phyloP scores from a whole-genome alignment of 2,329 filamentous ascomycete species.

The Cercospora janseana region DNA sequence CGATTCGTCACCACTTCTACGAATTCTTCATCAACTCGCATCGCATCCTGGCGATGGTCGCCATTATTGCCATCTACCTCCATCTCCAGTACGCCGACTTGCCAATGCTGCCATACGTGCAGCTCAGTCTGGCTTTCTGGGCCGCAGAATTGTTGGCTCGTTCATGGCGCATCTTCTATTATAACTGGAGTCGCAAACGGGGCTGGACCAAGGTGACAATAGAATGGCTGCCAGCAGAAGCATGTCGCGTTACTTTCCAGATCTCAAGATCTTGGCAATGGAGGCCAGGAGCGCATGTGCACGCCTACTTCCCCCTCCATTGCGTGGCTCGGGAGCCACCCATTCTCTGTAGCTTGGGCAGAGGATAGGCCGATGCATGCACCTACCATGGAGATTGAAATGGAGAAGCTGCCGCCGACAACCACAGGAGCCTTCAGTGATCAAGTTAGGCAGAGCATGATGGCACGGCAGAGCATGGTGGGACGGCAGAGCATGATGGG shows the following conservation, averaged over 20 bases:
- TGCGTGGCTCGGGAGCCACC: conserved; percentile 46
- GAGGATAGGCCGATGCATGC: conserved; percentile 48
- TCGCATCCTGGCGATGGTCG: conserved; percentile 68
- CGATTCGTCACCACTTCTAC: conserved; percentile 74
- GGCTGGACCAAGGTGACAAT: conserved; percentile 54
- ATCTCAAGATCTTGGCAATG: conserved; percentile 55
- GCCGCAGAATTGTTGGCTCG: conserved; percentile 59
- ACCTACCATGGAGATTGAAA: conserved; percentile 37
- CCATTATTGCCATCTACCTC: conserved; percentile 70
- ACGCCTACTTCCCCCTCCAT: conserved; percentile 57
- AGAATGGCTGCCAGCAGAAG: conserved; percentile 59
- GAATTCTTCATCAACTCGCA: conserved; percentile 91
- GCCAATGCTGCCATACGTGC: conserved; percentile 70
- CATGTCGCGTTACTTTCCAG: conserved; percentile 60
- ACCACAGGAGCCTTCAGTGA: conserved; percentile 10
- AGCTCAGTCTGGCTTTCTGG: conserved; percentile 76
- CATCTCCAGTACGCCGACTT: conserved; percentile 70
- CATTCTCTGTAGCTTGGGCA: conserved; percentile 53
- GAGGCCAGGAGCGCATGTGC: conserved; percentile 59
- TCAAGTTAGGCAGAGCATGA: conserved; percentile 14
- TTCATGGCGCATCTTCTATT: conserved; percentile 50
- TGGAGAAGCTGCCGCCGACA: conserved; percentile 35
- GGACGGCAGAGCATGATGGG: conserved; percentile 11
- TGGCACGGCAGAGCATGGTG: conserved; percentile 17
- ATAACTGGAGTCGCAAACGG: conserved; percentile 52